Conservation (phyloP, 345 rosid genomes). For the Fremontodendron californicum region DNA sequence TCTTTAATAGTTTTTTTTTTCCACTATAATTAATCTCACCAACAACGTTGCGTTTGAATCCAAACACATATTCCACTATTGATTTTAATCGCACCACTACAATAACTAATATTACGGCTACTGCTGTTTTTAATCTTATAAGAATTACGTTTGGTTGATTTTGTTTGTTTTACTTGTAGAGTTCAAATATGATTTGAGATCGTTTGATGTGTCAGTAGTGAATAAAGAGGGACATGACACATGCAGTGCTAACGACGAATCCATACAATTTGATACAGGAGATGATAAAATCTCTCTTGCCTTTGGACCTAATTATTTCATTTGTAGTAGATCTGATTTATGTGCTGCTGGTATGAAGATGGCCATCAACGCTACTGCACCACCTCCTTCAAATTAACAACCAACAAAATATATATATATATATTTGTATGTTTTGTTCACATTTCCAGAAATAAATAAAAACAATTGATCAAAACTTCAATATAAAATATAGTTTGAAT, state of each 20-base stretch:
- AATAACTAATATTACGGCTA: too few relatives aligned
- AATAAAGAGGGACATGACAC: background rate
- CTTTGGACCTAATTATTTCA: background rate
- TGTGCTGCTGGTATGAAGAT: background rate
- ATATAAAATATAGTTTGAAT: too few relatives aligned
- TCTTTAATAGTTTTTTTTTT: too few relatives aligned
- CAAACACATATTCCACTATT: too few relatives aligned
- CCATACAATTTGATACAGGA: background rate
- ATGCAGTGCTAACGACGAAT: background rate
- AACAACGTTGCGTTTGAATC: too few relatives aligned
- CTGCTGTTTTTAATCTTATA: too few relatives aligned
- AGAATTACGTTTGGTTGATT: background rate
- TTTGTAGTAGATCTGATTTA: background rate
- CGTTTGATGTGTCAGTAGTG: background rate
- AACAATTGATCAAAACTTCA: too few relatives aligned
- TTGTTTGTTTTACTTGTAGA: background rate
- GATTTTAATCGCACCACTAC: too few relatives aligned
- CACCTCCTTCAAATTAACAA: background rate
- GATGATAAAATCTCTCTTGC: background rate
- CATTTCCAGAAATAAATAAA: too few relatives aligned
- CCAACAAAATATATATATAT: too few relatives aligned
- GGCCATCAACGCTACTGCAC: slow-evolving; percentile 8
- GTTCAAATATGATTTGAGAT: background rate
- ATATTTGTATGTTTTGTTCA: too few relatives aligned
- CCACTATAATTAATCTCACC: too few relatives aligned